A percentile compares a stretch with the other conserved stretches of the same genome.
These are phyloP conservation scores for Musa itinerans DNA, from an alignment of 176 grass and related monocot species.

Conservation along the genomic window DNA sequence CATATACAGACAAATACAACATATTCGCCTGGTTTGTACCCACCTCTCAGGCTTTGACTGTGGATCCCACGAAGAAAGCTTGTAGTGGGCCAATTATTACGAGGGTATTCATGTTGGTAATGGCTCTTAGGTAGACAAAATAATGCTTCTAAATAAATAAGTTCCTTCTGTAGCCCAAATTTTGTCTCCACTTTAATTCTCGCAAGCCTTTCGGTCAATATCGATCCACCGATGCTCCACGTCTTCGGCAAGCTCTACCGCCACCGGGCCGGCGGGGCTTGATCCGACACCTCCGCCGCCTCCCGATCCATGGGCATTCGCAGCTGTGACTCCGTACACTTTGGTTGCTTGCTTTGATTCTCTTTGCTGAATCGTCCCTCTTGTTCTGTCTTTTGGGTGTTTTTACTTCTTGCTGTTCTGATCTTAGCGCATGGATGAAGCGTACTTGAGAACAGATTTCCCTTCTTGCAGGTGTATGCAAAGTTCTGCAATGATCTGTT, in stretches of 20 bases:
- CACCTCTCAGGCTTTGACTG: too few species aligned
- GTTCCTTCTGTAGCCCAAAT: too few species aligned
- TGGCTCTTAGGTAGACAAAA: too few species aligned
- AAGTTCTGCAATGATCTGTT: background rate
- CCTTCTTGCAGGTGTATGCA: background rate
- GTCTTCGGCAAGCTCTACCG: constrained; percentile 29
- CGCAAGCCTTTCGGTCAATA: too few species aligned
- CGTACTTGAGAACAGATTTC: background rate
- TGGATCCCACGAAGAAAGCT: too few species aligned
- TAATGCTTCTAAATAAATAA: too few species aligned
- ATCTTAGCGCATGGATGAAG: background rate
- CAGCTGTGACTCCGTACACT: background rate
- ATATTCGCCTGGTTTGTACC: too few species aligned
- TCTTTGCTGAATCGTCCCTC: background rate
- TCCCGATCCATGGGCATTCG: background rate
- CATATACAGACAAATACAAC: too few species aligned
- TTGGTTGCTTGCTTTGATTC: background rate
- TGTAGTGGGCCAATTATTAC: too few species aligned
- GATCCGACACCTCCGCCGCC: background rate
- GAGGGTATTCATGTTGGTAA: too few species aligned
- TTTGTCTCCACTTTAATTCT: too few species aligned
- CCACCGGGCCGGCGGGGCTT: background rate
- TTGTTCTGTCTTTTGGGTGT: background rate
- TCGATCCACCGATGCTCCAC: constrained; percentile 5
- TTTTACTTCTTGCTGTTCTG: background rate